Base-by-base conservation (phyloP, 1,139 yeast species). In the Sugiyamaella xylanicola region DNA sequence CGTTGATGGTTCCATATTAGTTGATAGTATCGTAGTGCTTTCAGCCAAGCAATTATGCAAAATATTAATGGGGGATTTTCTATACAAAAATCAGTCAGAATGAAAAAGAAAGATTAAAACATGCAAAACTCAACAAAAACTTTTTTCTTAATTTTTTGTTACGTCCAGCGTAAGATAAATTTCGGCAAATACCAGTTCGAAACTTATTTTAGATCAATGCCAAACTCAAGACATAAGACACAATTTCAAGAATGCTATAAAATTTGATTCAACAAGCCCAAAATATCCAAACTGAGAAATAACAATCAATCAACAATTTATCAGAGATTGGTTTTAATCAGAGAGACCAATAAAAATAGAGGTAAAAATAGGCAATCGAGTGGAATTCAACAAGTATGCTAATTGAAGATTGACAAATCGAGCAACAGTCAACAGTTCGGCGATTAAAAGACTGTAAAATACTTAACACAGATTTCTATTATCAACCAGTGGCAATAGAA, bases 91-190 rank as follows among this genome's bases (percentile, higher is more conserved):
- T 39, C 7, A 16, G 15, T 8, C 8, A 9, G 17, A 19, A 16
- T 2, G n/a, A 17, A 20, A 39, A 40, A 17, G 13, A 40, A 40
- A 17, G 19, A 3, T 7, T 5, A 40, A 40, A 16, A 39, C 8
- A 39, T 8, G 25, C 21, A 39, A 39, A 32, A 32, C 37, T 8
- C 15, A 32, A 32, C 37, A 32, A 32, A 32, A 7, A 4, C 13
- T 32, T 32, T 32, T 32, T 32, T 32, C 15, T 32, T 13, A 15
- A 32, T 11, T 32, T 32, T 32, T 32, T 41, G 44, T 21, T 41
- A 41, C 44, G 44, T 41, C 44, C 44, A 41, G 44, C 44, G 44
- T 20, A 41, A 41, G 35, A 11, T 11, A n/a, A 4, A 8, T 32
- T n/a, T 13, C 15, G 37, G 9, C 35, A n/a, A 15, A 4, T 7